Percentiles rank a stretch among this genome's conserved stretches.
Conservation (phyloP, 2,329 filamentous ascomycete species). For the Botrytis cinerea region DNA sequence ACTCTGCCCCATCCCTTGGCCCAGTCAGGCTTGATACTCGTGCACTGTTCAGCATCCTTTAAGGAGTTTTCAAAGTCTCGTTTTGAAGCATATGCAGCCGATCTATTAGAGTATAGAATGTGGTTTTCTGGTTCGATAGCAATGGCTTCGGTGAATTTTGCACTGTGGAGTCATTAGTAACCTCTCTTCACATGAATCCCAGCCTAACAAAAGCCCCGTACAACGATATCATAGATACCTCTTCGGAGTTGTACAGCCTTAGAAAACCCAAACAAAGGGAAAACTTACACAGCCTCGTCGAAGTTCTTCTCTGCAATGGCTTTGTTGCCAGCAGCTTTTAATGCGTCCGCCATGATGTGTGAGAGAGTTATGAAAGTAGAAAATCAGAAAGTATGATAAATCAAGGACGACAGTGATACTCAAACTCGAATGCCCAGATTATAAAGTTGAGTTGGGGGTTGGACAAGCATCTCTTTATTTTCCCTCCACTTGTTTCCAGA, state of each 20-base stretch:
- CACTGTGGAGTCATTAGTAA: constrained; percentile 53
- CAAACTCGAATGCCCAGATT: background rate
- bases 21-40: constrained; percentile 96
- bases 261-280: constrained; percentile 29
- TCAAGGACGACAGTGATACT: background rate
- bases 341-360: constrained; percentile 54
- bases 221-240: background rate
- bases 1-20: constrained; percentile 95
- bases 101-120: constrained; percentile 97
- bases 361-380: background rate
- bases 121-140: constrained; percentile 86
- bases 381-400: background rate
- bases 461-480: constrained; percentile 19
- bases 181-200: background rate
- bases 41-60: constrained; percentile 89
- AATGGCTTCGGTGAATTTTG: constrained; percentile 94
- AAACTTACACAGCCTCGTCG: constrained; percentile 84
- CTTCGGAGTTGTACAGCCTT: background rate
- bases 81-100: constrained; percentile 83
- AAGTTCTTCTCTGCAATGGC: constrained; percentile 98
- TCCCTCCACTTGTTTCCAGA: constrained; percentile 21
- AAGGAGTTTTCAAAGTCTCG: constrained; percentile 84
- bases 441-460: background rate
- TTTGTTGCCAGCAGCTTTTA: constrained; percentile 98
- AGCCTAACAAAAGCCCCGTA: background rate